These are phyloP conservation scores for Paramecium sonneborni DNA, from an alignment of 73 alveolate species.

Conservation along the genomic window DNA sequence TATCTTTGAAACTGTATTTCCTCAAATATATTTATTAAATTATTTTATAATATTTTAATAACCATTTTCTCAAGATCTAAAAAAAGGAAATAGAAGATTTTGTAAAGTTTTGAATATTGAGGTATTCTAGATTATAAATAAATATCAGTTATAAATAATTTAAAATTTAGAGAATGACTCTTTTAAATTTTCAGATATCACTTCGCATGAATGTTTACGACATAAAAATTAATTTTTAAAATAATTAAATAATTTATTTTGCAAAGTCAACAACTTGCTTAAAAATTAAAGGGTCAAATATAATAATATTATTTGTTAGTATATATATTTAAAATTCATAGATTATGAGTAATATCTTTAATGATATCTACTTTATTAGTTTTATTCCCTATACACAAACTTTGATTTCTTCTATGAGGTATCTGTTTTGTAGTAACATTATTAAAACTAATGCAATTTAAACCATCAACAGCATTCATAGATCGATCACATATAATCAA, in stretches of 20 bases:
- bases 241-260: background rate
- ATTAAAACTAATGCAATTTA: background rate
- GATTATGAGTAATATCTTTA: background rate
- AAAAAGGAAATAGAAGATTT: too few relatives aligned
- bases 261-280: background rate
- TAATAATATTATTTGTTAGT: background rate
- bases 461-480: background rate
- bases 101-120: too few relatives aligned
- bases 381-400: background rate
- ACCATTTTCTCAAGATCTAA: too few relatives aligned
- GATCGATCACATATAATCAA: background rate
- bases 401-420: background rate
- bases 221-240: background rate
- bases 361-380: background rate
- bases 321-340: background rate
- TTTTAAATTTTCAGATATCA: constrained; percentile 76
- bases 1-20: background rate
- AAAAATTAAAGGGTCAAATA: background rate
- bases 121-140: too few relatives aligned
- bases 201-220: too few relatives aligned
- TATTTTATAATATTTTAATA: too few relatives aligned
- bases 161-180: constrained; percentile 72
- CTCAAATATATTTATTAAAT: background rate
- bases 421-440: background rate
- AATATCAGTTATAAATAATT: too few relatives aligned